These are phyloP conservation scores for Claviceps sp. DNA, from an alignment of 2,329 filamentous ascomycete species.

Conservation along the genomic window DNA sequence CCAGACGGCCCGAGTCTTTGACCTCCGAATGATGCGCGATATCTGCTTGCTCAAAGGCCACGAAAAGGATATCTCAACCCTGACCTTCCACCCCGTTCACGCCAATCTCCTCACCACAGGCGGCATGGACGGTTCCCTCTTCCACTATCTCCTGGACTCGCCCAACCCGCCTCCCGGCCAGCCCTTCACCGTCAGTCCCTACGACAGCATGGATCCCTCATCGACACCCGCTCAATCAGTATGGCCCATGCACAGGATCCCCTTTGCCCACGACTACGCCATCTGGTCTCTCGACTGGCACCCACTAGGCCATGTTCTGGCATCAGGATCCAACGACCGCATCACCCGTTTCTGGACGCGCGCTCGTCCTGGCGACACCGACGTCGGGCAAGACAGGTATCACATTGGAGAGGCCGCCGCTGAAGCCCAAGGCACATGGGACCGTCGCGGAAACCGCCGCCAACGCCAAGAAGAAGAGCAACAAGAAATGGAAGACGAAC, in stretches of 20 bases:
- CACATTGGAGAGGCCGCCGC: conserved; percentile 91
- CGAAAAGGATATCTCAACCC: conserved; percentile 87
- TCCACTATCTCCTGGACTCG: conserved; percentile 93
- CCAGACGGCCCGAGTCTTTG: conserved; percentile 84
- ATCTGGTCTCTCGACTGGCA: conserved; percentile 99
- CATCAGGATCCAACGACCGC: conserved; percentile 90
- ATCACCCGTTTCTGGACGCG: conserved; percentile 96
- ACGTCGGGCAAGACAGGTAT: conserved; percentile 78
- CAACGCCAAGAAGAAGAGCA: conserved; percentile 87
- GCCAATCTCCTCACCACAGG: conserved; percentile 80
- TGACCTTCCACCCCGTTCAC: conserved; percentile 91
- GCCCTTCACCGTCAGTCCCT: conserved; percentile 61
- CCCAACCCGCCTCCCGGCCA: conserved; percentile 71
- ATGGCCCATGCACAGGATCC: conserved; percentile 74
- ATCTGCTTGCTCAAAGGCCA: conserved; percentile 87
- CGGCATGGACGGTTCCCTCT: conserved; percentile 76
- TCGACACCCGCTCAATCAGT: conserved; percentile 81
- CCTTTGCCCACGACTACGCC: conserved; percentile 83
- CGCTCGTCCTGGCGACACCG: conserved; percentile 73
- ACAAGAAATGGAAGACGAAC: conserved; percentile 84
- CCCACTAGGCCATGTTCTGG: conserved; percentile 85
- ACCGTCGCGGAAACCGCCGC: conserved; percentile 61
- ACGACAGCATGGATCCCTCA: conserved; percentile 67
- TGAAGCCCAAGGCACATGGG: conserved; percentile 90
- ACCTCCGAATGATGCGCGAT: conserved; percentile 96